Evolutionary conservation across 1,284 basidiomycete genomes (phyloP), one percentile per base, ranked within the genome.

Genomic region (Acaromyces ingoldii): DNA sequence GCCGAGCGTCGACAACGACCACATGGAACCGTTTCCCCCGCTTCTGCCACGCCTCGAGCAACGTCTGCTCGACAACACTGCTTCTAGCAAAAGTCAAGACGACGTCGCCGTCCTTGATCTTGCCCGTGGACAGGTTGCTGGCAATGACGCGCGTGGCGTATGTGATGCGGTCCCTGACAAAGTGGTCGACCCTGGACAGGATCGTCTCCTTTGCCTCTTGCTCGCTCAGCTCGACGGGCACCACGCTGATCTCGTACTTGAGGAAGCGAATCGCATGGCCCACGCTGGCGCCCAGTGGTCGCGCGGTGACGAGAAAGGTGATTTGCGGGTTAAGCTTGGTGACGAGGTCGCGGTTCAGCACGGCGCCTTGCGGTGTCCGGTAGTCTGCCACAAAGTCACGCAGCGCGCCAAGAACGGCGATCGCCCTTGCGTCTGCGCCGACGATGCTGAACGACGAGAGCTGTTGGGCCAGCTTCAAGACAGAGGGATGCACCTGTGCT

Each of bases 31-130:
- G 79, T 69, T 86, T 77, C 57, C 81, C 81, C 31, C 77, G 69
- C 21, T 65, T 55, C 55, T 63, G 61, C 66, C 77, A 85, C 1
- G 92, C 90, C 53, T 84, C 82, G 3, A 97, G 78, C 5, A 99
- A 75, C 5, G 91, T 86, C 58, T 88, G 88, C 76, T 98, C 91
- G 2, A 98, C 91, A 0, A 97, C 85, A 0, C 91, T 95, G 17
- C 91, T 90, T 86, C 89, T 83, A 10, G 91, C 91, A 77, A 89
- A 99, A 7, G 91, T 93, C 41, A 98, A 80, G 53, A 99, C 85
- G 17, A 89, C 86, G 76, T 95, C 89, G 6, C 89, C 91, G 58
- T 95, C 84, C 64, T 88, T 88, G 74, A 99, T 96, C 80, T 97
- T 98, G 70, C 85, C 87, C 47, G 84, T 83, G 1, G 91, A 90